A percentile compares a stretch with the other conserved stretches of the same genome.
phyloP scores from a whole-genome alignment of 2,329 filamentous ascomycete genomes.

The Capronia epimyces region DNA sequence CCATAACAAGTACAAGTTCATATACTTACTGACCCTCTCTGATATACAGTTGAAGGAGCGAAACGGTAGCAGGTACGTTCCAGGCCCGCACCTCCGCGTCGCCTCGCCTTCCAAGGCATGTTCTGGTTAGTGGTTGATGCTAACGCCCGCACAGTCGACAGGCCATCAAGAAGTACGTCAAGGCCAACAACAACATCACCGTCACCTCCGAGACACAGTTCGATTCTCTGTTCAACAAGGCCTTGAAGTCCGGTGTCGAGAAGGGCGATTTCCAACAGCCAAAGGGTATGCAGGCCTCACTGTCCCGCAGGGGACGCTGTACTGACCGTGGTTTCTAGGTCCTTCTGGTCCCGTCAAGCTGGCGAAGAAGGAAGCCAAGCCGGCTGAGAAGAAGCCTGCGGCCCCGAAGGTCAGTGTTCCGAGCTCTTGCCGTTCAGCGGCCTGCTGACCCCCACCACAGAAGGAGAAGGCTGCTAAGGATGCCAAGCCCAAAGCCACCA shows the following conservation, averaged over 20 bases:
- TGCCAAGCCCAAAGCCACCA: slow-evolving; percentile 33
- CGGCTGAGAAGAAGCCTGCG: slow-evolving; percentile 39
- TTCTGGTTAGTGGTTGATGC: slow-evolving; percentile 2
- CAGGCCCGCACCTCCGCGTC: slow-evolving; percentile 15
- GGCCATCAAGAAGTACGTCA: slow-evolving; percentile 70
- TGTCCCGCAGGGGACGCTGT: background rate
- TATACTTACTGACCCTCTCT: slow-evolving; percentile 47
- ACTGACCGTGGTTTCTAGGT: slow-evolving; percentile 44
- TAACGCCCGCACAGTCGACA: slow-evolving; percentile 52
- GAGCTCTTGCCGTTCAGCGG: background rate
- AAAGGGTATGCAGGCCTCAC: slow-evolving; percentile 62
- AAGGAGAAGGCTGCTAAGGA: slow-evolving; percentile 29
- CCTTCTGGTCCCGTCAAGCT: slow-evolving; percentile 89
- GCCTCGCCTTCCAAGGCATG: background rate
- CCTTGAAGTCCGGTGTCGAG: slow-evolving; percentile 73
- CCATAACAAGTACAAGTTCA: background rate
- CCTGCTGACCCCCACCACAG: slow-evolving; percentile 19
- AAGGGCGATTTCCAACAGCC: slow-evolving; percentile 83
- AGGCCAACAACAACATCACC: slow-evolving; percentile 66
- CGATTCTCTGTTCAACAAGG: slow-evolving; percentile 78
- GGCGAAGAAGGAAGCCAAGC: slow-evolving; percentile 65
- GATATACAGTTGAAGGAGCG: slow-evolving; percentile 61
- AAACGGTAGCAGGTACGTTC: slow-evolving; percentile 61
- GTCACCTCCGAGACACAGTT: slow-evolving; percentile 53
- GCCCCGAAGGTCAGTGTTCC: slow-evolving; percentile 31